Conservation (phyloP, 2,329 filamentous ascomycete species). For the Aureobasidium sp. region DNA sequence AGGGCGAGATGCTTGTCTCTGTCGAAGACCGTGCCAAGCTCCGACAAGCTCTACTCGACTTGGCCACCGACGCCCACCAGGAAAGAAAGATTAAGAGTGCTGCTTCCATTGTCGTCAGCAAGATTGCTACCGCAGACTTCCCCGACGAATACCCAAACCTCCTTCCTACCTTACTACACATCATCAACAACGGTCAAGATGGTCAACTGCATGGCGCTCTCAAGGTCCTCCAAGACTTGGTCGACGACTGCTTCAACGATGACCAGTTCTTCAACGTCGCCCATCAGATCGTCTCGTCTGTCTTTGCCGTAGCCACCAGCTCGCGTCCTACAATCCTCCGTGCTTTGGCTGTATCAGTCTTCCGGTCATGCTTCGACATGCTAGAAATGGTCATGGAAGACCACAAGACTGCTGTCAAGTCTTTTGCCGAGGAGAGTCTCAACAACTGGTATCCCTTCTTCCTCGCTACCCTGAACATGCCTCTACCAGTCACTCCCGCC, state of each 20-base stretch:
- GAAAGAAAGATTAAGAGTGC: constrained; percentile 82
- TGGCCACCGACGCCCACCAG: constrained; percentile 62
- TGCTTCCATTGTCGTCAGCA: constrained; percentile 85
- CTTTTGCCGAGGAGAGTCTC: constrained; percentile 80
- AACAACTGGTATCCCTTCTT: constrained; percentile 83
- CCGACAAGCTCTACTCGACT: constrained; percentile 63
- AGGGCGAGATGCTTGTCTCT: constrained; percentile 57
- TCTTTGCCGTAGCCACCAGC: constrained; percentile 75
- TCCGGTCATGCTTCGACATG: constrained; percentile 85
- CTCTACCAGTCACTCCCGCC: constrained; percentile 53
- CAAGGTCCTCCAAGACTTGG: constrained; percentile 77
- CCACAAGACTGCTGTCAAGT: constrained; percentile 75
- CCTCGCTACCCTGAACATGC: constrained; percentile 64
- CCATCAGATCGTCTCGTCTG: constrained; percentile 69
- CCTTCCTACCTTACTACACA: constrained; percentile 66
- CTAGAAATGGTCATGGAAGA: constrained; percentile 96
- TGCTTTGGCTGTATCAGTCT: constrained; percentile 80
- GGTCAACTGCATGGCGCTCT: constrained; percentile 80
- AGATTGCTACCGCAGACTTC: constrained; percentile 88
- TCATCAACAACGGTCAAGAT: constrained; percentile 69
- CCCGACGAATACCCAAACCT: constrained; percentile 92
- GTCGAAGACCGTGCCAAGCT: constrained; percentile 67
- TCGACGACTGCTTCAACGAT: constrained; percentile 89
- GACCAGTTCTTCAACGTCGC: constrained; percentile 92
- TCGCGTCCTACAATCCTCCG: constrained; percentile 64